Base-by-base conservation (phyloP, 192 early-diverging fungal genomes). In the Backusella morwellensis region DNA sequence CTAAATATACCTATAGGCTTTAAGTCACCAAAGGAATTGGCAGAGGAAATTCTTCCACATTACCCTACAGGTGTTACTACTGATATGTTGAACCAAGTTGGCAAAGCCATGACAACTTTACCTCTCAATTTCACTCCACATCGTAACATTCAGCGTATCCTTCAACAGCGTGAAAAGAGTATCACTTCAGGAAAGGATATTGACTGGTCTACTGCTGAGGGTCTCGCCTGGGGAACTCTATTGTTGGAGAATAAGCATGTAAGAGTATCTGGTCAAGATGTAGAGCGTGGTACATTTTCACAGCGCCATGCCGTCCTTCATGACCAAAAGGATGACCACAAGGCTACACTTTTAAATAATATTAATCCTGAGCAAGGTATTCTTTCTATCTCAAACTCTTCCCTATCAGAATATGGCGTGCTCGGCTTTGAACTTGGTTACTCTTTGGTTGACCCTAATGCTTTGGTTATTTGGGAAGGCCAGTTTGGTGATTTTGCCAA, bases 401-500 rank as follows among this genome's bases (percentile, higher is more conserved):
- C 94, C 9, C 87, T 99, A 69, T 97, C 97, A 26, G 97, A 99
- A 85, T 99, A 91, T 83, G 97, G 96, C 69, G 92, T 87, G 59
- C 86, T 99, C 63, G 97, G 97, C 23, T 99, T 97, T 77, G 97
- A 99, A 88, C 91, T 97, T 17, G 97, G 97, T 35, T 98, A 98
- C 86, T 97, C 95, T 21, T 86, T 98, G 80, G 95, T 93, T 67
- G 94, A 93, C 86, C 97, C 97, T 42, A 95, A 97, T 85, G 89
- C 96, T 67, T 89, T 99, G 66, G 89, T 98, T 32, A 89, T 98
- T 77, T 99, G 96, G 96, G 97, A 99, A 84, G 97, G 95, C 7
- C 96, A 99, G 88, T 98, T 99, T 80, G 97, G 97, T 74, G 97
- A 99, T 83, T 97, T 99, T 85, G 93, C 93, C 81, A 99, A 99